These are phyloP conservation scores for Aspergillus ostianus DNA, from an alignment of 495 filamentous ascomycete species.

Conservation along the genomic window DNA sequence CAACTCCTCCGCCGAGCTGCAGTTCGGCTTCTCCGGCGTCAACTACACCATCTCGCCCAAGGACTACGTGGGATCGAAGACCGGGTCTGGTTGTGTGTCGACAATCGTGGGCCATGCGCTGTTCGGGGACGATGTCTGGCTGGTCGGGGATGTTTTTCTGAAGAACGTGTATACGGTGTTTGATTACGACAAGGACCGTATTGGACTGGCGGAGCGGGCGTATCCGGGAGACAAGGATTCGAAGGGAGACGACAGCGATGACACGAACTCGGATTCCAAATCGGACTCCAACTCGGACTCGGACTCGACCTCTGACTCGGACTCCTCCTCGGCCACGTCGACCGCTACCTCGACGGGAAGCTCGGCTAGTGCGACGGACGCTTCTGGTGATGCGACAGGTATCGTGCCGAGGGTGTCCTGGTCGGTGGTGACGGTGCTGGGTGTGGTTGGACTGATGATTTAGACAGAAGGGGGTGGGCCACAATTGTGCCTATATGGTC, in stretches of 20 bases:
- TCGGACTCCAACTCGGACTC: background rate
- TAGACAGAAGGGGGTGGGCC: background rate
- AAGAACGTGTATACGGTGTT: slow-evolving; percentile 92
- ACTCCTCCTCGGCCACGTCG: background rate
- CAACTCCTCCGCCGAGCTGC: slow-evolving; percentile 50
- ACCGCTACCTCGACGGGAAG: background rate
- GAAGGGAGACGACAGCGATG: background rate
- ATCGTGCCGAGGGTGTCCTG: background rate
- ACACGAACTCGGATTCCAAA: background rate
- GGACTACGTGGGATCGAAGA: slow-evolving; percentile 63
- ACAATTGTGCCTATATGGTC: background rate
- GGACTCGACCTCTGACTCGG: background rate
- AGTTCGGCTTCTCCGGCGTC: slow-evolving; percentile 54
- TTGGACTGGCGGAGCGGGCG: slow-evolving; percentile 36
- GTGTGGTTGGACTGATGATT: background rate
- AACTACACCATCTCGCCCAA: slow-evolving; percentile 63
- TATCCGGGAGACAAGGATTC: background rate
- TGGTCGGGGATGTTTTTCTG: slow-evolving; percentile 78
- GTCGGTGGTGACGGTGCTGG: background rate
- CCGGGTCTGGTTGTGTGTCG: slow-evolving; percentile 54
- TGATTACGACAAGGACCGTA: slow-evolving; percentile 56
- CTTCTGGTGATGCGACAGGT: too few relatives aligned
- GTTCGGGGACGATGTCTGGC: slow-evolving; percentile 58
- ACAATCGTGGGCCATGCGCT: slow-evolving; percentile 56
- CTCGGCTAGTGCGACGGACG: background rate